Evolutionary conservation across 768 basidiomycete genomes (phyloP), one percentile per base, ranked within the genome.

Genomic region (Phaeotremella fagi): DNA sequence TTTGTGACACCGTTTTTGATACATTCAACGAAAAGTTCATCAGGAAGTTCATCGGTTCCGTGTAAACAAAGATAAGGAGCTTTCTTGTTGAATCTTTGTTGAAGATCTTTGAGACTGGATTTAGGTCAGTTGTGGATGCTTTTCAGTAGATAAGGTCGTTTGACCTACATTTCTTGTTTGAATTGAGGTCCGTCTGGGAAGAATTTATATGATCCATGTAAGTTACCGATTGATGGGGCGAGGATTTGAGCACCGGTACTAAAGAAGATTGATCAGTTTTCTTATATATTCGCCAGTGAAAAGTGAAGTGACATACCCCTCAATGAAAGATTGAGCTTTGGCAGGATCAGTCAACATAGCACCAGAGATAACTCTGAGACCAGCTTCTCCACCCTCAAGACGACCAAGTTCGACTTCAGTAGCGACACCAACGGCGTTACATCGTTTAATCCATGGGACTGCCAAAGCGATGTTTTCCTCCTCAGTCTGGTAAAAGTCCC

Each of bases 391-490:
- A 36, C 73, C 73, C 53, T 75, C 72, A 26, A 75, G 53, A 50
- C 75, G 62, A 51, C 75, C 75, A 14, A 75, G 62, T 54, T 75
- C 75, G 50, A 75, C 75, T 54, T 75, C 75, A 36, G 71, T 70
- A 1, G 72, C 69, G 20, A 75, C 66, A 15, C 75, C 75, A 7
- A 38, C 59, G 23, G 66, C 70, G 24, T 60, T 63, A 37, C 73
- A 74, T 51, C 75, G 70, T 51, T 59, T 58, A 57, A 74, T 75
- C 49, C 60, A 65, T n/a, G 69, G 66, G 28, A 70, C 63, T 35
- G 71, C 69, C 35, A 72, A 66, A 26, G 57, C 57, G 27, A 71
- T 71, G 59, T 71, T 71, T 60, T 73, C 70, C 50, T 66, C 68
- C 26, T 72, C 69, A 22, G 63, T 68, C 48, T 64, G 33, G 23